Conservation (phyloP, 345 rosid species). For the Lumnitzera racemosa region DNA sequence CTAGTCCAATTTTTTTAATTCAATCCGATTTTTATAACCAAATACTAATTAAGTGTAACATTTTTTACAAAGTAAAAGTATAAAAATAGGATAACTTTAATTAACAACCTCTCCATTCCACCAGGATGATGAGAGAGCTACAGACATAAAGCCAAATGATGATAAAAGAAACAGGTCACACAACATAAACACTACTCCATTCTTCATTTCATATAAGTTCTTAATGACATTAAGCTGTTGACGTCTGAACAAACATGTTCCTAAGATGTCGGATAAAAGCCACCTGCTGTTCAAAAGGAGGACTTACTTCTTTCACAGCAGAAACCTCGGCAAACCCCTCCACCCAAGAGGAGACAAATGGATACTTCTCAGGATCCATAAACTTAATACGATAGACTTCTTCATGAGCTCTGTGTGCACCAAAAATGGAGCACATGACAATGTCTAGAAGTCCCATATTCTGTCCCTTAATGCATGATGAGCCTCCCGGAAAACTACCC, state of each 20-base stretch:
- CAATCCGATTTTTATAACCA: no score
- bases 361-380: slow-evolving; percentile 25
- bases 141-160: no score
- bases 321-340: slow-evolving; percentile 16
- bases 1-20: no score
- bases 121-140: no score
- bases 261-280: slow-evolving; percentile 17
- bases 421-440: slow-evolving; percentile 16
- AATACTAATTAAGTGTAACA: no score
- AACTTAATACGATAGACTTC: slow-evolving; percentile 23
- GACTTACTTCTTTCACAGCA: slow-evolving; percentile 18
- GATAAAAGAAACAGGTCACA: no score
- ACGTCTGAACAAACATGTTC: slow-evolving; percentile 1
- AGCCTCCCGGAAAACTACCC: slow-evolving; percentile 19
- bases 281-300: slow-evolving; percentile 24
- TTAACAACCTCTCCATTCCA: no score
- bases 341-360: slow-evolving; percentile 30
- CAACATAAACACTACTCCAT: neutral
- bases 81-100: no score
- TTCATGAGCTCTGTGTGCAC: slow-evolving; percentile 28
- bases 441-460: slow-evolving; percentile 30
- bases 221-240: neutral
- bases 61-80: no score
- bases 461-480: slow-evolving; percentile 4
- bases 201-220: neutral